A percentile compares a stretch with the other conserved stretches of the same genome.
Evolutionary conservation across 805 yeast species (phyloP).

Genomic region (Zygosaccharomyces gambellarensis): DNA sequence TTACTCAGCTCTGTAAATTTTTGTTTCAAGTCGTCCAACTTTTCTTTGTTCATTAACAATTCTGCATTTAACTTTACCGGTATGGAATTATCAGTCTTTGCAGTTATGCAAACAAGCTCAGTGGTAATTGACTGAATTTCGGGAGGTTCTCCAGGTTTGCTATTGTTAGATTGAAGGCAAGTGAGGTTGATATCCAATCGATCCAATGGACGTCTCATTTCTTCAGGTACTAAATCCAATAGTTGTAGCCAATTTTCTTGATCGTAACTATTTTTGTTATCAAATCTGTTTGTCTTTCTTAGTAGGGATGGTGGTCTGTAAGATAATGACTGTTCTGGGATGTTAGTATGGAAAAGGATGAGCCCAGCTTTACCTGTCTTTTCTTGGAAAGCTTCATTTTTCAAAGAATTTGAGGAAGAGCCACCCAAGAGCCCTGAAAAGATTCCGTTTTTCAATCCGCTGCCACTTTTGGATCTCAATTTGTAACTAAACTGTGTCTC

Average conservation of each 20-base stretch:
- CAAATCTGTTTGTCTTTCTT: constrained; percentile 35
- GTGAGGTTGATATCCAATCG: constrained; percentile 30
- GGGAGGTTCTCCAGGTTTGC: constrained; percentile 31
- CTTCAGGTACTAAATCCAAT: constrained; percentile 26
- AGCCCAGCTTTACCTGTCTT: constrained; percentile 28
- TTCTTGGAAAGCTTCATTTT: constrained; percentile 2
- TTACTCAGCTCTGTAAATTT: constrained; percentile 20
- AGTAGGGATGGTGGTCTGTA: constrained; percentile 38
- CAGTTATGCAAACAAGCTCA: constrained; percentile 34
- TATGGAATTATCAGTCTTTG: constrained; percentile 35
- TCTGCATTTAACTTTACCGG: constrained; percentile 40
- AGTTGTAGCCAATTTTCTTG: constrained; percentile 35
- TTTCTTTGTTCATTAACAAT: constrained; percentile 25
- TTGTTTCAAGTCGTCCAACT: constrained; percentile 21
- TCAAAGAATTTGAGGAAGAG: constrained; percentile 4
- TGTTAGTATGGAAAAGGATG: constrained; percentile 27
- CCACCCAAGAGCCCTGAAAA: constrained; percentile 25
- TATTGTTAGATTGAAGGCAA: constrained; percentile 33
- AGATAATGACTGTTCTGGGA: constrained; percentile 37
- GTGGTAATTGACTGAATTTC: constrained; percentile 29
- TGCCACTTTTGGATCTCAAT: constrained; percentile 19
- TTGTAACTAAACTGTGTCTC: constrained; percentile 31
- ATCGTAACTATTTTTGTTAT: constrained; percentile 33
- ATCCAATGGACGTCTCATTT: constrained; percentile 27
- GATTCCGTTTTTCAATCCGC: constrained; percentile 19